Base-by-base conservation (phyloP, 2,329 filamentous ascomycete species). In the Colletotrichum neosansevieriae region DNA sequence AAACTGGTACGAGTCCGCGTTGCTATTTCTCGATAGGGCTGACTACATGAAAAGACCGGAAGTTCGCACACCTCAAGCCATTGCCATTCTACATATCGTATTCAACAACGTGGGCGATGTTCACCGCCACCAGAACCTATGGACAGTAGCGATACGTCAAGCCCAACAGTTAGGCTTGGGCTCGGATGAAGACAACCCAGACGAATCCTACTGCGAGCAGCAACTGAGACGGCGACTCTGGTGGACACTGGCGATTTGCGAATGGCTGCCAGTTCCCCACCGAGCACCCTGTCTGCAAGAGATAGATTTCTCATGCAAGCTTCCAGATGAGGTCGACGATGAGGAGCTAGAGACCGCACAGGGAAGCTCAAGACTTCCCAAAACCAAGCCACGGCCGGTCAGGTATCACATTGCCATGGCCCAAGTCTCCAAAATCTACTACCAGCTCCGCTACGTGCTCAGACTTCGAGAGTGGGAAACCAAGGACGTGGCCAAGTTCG, bases 121-220 rank as follows among this genome's bases (percentile, higher is more conserved):
- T 2, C 49, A 51, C 1, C 29, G 49, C 1, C 49, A 51, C 2
- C 49, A 51, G 32, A 51, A 51, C 2, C 24, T 51, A 15, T 51
- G 49, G 49, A 29, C 49, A 12, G 49, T 51, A 32, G 49, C 49
- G 1, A 51, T 34, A 51, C 49, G 49, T 51, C 49, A 51, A 32
- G 49, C 49, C 15, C 29, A 51, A 32, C 24, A 51, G 29, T 15
- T 51, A 2, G 49, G 49, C 4, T 2, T 51, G 21, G 49, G 1
- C 49, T 51, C 2, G 1, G 49, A 51, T 0, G 49, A 51, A 34
- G 1, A 2, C 21, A 51, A 51, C 32, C 49, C 49, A 34, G 49
- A 19, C 29, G 49, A 51, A 19, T 51, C 49, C 0, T 51, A 32
- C 21, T 34, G 49, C 2, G 49, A 51, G 29, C 49, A 51, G 29